These are phyloP conservation scores for Agaricus sinodeliciosus DNA, from an alignment of 768 basidiomycete species.

Conservation along the genomic window DNA sequence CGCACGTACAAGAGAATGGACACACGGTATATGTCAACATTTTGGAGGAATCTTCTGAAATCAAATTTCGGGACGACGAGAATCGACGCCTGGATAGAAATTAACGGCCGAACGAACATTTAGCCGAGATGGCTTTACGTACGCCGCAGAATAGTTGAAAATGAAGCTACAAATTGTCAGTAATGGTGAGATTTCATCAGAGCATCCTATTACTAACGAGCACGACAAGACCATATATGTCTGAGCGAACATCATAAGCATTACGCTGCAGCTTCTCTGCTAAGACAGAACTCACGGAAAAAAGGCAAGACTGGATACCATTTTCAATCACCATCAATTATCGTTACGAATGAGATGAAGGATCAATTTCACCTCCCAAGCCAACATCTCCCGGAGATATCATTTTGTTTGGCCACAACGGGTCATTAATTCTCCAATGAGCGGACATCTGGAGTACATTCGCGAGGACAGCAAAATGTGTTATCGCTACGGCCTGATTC, in stretches of 20 bases:
- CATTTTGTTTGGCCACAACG: constrained; percentile 30
- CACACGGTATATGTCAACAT: constrained; percentile 46
- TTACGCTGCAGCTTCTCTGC: too few species aligned
- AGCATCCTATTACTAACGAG: constrained; percentile 30
- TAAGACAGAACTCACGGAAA: constrained; percentile 33
- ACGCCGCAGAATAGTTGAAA: constrained; percentile 49
- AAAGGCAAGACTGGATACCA: constrained; percentile 44
- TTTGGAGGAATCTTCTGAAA: constrained; percentile 47
- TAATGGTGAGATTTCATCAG: neutral
- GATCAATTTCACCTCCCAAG: constrained; percentile 40
- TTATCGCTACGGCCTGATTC: constrained; percentile 54
- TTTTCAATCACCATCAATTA: neutral
- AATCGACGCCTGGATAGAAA: constrained; percentile 35
- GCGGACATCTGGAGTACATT: constrained; percentile 56
- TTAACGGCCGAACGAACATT: neutral
- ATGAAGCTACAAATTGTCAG: constrained; percentile 35
- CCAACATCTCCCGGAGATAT: constrained; percentile 49
- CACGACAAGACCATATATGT: constrained; percentile 56
- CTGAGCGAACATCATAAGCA: constrained; percentile 20
- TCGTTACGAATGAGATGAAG: neutral
- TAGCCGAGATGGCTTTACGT: constrained; percentile 11
- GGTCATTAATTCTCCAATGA: constrained; percentile 40
- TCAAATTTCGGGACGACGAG: constrained; percentile 64
- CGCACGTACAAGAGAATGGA: constrained; percentile 48
- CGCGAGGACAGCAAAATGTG: constrained; percentile 59